Percentiles rank a stretch among this genome's conserved stretches.
Evolutionary conservation across 352 stramenopile species (phyloP).

Genomic region (Phytophthora melonis): DNA sequence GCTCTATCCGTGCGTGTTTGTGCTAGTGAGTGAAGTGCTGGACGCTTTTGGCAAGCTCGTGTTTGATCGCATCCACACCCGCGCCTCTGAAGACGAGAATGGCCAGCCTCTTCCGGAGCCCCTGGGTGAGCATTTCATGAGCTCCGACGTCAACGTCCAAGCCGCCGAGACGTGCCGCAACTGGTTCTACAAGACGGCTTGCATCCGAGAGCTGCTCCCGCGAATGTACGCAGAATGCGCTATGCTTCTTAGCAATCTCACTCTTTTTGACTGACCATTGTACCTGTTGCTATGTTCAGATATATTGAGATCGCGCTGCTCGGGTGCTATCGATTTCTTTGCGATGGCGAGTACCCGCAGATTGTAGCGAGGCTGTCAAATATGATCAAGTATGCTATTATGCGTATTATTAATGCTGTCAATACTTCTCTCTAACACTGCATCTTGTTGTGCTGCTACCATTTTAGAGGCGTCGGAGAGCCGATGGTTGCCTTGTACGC

Average conservation of each 20-base stretch:
- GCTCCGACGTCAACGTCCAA: conserved; percentile 84
- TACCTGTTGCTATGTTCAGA: conserved; percentile 29
- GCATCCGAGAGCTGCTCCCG: conserved; percentile 92
- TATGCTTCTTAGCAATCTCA: neutral
- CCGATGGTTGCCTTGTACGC: conserved; percentile 90
- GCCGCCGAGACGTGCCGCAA: conserved; percentile 93
- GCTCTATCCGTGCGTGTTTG: conserved; percentile 92
- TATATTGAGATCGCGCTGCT: conserved; percentile 92
- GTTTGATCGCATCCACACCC: conserved; percentile 80
- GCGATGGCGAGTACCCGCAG: conserved; percentile 88
- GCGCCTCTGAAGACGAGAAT: conserved; percentile 69
- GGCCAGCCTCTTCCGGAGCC: conserved; percentile 60
- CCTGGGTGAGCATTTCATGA: conserved; percentile 76
- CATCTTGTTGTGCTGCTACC: conserved; percentile 5
- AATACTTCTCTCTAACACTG: conserved; percentile 18
- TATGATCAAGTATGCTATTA: conserved; percentile 82
- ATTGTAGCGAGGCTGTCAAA: conserved; percentile 86
- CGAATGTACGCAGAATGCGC: conserved; percentile 71
- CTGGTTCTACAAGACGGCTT: conserved; percentile 96
- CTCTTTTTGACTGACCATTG: neutral
- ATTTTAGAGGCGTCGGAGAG: conserved; percentile 82
- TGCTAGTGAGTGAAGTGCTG: conserved; percentile 88
- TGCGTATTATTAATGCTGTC: neutral
- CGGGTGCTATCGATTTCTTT: conserved; percentile 91
- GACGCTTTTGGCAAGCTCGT: conserved; percentile 90